Evolutionary conservation across 352 stramenopile species (phyloP).

Genomic region (Globisporangium spinosum): DNA sequence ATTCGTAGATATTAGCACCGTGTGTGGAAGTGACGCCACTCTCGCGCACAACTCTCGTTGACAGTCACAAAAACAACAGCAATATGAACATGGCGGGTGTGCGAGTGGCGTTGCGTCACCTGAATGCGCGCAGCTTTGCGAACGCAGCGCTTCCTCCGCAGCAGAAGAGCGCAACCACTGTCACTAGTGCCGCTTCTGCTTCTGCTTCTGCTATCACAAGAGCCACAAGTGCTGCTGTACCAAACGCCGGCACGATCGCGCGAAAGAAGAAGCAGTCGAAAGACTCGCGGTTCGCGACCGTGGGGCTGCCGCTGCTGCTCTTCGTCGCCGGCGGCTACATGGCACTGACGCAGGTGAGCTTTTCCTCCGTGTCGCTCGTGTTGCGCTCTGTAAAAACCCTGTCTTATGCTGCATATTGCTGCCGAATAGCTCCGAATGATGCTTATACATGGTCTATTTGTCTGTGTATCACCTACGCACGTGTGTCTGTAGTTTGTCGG

Average conservation of each 20-base stretch:
- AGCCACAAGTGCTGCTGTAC: conserved; percentile 1
- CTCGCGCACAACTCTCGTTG: not conserved
- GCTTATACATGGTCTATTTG: not conserved
- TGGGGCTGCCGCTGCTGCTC: conserved; percentile 73
- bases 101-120: not conserved
- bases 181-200: not conserved
- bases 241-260: conserved; percentile 1
- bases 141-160: not conserved
- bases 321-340: conserved; percentile 80
- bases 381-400: not conserved
- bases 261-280: conserved; percentile 49
- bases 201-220: not conserved
- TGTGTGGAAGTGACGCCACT: not conserved
- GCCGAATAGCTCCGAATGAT: not conserved
- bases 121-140: conserved; percentile 10
- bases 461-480: not conserved
- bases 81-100: not conserved
- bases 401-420: not conserved
- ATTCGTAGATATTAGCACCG: not conserved
- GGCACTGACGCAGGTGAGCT: conserved; percentile 62
- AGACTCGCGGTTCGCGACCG: conserved; percentile 56
- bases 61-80: not conserved
- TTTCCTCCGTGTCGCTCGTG: not conserved
- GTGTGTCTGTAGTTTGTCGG: conserved; percentile 56
- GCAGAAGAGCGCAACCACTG: not conserved